Evolutionary conservation across 2,329 filamentous ascomycete genomes (phyloP).

Genomic region (Microcera coccophila): DNA sequence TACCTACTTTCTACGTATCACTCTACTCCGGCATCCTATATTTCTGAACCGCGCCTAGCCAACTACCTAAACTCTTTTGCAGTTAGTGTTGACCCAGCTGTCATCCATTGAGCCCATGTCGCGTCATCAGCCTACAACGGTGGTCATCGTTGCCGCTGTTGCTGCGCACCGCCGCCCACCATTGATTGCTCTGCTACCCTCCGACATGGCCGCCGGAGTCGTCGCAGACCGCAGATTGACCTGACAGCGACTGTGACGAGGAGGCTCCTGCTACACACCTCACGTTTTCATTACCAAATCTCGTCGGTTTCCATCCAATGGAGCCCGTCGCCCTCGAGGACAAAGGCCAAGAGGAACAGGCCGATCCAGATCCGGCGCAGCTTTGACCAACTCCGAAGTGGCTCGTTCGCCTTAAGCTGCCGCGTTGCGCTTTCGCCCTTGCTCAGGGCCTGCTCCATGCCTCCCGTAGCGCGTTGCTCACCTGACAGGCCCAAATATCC

Average conservation of each 20-base stretch:
- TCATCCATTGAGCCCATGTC: slow-evolving; percentile 15
- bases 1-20: too few relatives aligned
- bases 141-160: slow-evolving; percentile 1
- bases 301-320: not conserved
- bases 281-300: slow-evolving; percentile 1
- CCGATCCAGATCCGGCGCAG: slow-evolving; percentile 1
- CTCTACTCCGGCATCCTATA: slow-evolving; percentile 26
- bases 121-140: slow-evolving; percentile 8
- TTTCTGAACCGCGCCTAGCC: slow-evolving; percentile 15
- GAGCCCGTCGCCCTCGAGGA: not conserved
- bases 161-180: too few relatives aligned
- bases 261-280: not conserved
- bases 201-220: not conserved
- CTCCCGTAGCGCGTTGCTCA: slow-evolving; percentile 27
- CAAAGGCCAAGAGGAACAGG: not conserved
- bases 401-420: not conserved
- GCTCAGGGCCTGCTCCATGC: slow-evolving; percentile 3
- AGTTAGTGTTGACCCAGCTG: slow-evolving; percentile 4
- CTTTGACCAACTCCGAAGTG: slow-evolving; percentile 5
- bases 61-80: not conserved
- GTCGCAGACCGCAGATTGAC: not conserved
- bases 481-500: slow-evolving; percentile 30
- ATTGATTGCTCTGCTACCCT: too few relatives aligned
- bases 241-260: not conserved
- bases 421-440: not conserved